Evolutionary conservation across 2,329 filamentous ascomycete genomes (phyloP).

Genomic region (Hypoxylon sp.): DNA sequence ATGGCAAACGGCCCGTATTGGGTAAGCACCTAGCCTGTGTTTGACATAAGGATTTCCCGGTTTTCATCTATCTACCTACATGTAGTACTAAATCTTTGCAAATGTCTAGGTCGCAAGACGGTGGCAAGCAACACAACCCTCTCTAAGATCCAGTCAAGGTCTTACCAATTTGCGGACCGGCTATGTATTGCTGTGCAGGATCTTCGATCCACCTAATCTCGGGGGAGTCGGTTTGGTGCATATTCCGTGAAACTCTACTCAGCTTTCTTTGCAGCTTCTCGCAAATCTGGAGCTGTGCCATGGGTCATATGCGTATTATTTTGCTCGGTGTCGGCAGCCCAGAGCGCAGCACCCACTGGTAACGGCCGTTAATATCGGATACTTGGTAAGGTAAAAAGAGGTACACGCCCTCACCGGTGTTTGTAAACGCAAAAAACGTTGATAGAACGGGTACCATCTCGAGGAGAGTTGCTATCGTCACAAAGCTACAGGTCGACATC

Average conservation of each 20-base stretch:
- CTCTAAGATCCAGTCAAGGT: constrained; percentile 19
- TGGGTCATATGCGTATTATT: constrained; percentile 65
- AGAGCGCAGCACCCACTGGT: constrained; percentile 88
- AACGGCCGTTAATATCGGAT: constrained; percentile 39
- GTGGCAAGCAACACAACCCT: constrained; percentile 30
- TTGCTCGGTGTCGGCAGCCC: constrained; percentile 87
- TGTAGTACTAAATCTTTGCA: not conserved
- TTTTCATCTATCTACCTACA: constrained; percentile 4
- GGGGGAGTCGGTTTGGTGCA: constrained; percentile 46
- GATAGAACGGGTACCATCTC: constrained; percentile 88
- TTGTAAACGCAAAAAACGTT: constrained; percentile 90
- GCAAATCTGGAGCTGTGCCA: constrained; percentile 66
- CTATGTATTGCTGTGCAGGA: constrained; percentile 42
- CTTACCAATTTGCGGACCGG: constrained; percentile 29
- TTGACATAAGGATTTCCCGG: not conserved
- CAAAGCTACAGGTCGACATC: constrained; percentile 70
- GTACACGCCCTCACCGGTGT: constrained; percentile 70
- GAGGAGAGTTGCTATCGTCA: constrained; percentile 80
- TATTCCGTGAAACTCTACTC: constrained; percentile 56
- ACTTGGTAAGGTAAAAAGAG: constrained; percentile 11
- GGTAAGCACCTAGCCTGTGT: not conserved
- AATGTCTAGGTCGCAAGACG: constrained; percentile 13
- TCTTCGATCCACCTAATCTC: constrained; percentile 49
- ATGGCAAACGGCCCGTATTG: not conserved
- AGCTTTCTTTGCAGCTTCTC: constrained; percentile 65